These are phyloP conservation scores for Cucumis sativus DNA, from an alignment of 306 rosid species.

Conservation along the genomic window Cucumber_9930_V3 NC_026657.2:39463501-39464000, in stretches of 20 bases:
- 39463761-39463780: neutral
- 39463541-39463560: no score
- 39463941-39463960: conserved; percentile 21
- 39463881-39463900: neutral
- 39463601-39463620: neutral
- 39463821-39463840: neutral
- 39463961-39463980: conserved; percentile 14
- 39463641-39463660: neutral
- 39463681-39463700: neutral
- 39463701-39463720: neutral
- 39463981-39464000: conserved; percentile 21
- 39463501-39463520: no score
- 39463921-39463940: conserved; percentile 28
- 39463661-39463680: neutral
- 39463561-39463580: no score
- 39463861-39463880: no score
- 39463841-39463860: neutral
- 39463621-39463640: neutral
- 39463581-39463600: neutral
- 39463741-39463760: neutral
- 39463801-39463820: neutral
- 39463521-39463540: no score
- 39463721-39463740: neutral
- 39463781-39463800: neutral
- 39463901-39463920: conserved; percentile 4